These are phyloP conservation scores for Pholiota microspora DNA, from an alignment of 768 basidiomycete species.

Conservation along the genomic window DNA sequence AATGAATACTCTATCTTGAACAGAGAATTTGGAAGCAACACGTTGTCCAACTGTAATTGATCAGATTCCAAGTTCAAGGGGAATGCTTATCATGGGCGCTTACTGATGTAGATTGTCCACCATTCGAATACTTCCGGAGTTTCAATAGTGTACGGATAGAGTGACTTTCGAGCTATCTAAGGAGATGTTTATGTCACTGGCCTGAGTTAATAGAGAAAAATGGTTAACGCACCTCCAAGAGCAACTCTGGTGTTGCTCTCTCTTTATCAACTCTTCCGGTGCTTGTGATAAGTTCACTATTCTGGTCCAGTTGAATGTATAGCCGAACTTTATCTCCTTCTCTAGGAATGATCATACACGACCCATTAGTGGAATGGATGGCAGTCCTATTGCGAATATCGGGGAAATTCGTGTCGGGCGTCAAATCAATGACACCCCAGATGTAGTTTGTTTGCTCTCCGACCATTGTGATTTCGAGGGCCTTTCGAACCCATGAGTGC, in stretches of 20 bases:
- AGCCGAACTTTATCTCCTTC: constrained; percentile 66
- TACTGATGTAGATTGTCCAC: constrained; percentile 75
- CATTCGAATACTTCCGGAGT: constrained; percentile 55
- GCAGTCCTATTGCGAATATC: constrained; percentile 65
- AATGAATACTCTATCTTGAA: constrained; percentile 69
- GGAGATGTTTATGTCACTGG: background rate
- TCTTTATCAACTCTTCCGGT: constrained; percentile 55
- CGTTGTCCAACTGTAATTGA: constrained; percentile 62
- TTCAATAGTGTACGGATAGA: constrained; percentile 54
- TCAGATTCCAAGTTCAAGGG: background rate
- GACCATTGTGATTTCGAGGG: constrained; percentile 64
- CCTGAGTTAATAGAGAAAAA: background rate
- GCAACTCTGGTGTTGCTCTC: constrained; percentile 44
- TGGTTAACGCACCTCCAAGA: constrained; percentile 46
- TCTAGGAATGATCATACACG: constrained; percentile 74
- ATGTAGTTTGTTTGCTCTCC: constrained; percentile 77
- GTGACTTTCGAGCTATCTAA: constrained; percentile 53
- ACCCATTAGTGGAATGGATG: constrained; percentile 69
- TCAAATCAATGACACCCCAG: constrained; percentile 80
- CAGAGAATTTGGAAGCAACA: constrained; percentile 61
- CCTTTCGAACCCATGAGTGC: constrained; percentile 81
- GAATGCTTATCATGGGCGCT: constrained; percentile 16
- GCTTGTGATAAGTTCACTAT: constrained; percentile 39
- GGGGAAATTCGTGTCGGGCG: constrained; percentile 74
- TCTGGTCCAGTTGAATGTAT: constrained; percentile 65